These are phyloP conservation scores for Coffea eugenioides DNA, from an alignment of 257 asterid genomes.

Conservation along the genomic window DNA sequence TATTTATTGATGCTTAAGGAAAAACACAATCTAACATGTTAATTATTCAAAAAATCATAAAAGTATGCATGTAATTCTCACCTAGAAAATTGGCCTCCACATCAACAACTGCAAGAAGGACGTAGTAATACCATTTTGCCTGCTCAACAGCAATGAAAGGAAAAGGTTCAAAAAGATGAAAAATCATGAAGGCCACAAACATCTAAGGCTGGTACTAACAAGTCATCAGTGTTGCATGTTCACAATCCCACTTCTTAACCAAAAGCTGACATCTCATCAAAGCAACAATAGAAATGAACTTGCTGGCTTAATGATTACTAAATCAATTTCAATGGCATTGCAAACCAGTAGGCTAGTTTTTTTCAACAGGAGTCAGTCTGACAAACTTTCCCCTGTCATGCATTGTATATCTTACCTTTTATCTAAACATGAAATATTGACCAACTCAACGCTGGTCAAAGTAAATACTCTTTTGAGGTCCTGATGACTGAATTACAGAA, in stretches of 20 bases:
- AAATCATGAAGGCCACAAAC: background rate
- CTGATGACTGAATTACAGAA: background rate
- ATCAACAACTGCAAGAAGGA: conserved; percentile 77
- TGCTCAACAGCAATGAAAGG: conserved; percentile 31
- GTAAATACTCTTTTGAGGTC: background rate
- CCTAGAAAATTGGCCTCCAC: conserved; percentile 97
- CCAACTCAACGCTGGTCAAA: background rate
- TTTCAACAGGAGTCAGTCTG: background rate
- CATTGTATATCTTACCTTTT: background rate
- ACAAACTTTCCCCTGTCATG: background rate
- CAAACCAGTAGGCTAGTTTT: background rate
- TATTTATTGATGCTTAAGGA: background rate
- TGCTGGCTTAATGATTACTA: background rate
- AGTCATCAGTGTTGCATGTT: background rate
- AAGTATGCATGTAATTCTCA: conserved; percentile 28
- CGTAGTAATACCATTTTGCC: conserved; percentile 89
- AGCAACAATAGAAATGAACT: background rate
- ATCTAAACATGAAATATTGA: background rate
- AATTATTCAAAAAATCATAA: background rate
- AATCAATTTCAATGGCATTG: background rate
- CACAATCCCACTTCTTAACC: too few species aligned
- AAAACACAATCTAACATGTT: background rate
- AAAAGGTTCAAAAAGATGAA: conserved; percentile 1
- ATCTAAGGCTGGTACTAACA: background rate
- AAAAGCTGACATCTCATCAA: background rate